Percentiles rank a stretch among this genome's conserved stretches.
These are phyloP conservation scores for Colletotrichum tofieldiae DNA, from an alignment of 2,329 filamentous ascomycete genomes.

Conservation along the genomic window DNA sequence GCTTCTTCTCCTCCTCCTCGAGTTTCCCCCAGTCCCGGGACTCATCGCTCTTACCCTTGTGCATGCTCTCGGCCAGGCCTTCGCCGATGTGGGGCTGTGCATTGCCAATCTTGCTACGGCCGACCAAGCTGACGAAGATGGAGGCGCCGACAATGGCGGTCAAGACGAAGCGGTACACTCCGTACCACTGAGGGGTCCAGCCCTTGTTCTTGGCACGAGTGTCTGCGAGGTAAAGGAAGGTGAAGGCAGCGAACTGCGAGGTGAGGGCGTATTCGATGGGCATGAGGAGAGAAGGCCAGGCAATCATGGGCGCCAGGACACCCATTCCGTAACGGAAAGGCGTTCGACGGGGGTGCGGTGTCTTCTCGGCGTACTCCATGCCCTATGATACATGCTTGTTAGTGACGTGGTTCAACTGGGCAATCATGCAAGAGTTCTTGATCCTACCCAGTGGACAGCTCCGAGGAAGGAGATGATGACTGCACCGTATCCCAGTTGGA, in stretches of 20 bases:
- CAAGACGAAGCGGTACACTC: constrained; percentile 90
- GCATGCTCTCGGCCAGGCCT: constrained; percentile 58
- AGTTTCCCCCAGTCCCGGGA: constrained; percentile 63
- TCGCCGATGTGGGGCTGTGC: constrained; percentile 53
- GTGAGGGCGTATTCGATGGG: constrained; percentile 89
- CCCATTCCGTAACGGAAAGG: constrained; percentile 89
- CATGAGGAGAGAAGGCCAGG: constrained; percentile 91
- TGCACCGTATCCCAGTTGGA: constrained; percentile 93
- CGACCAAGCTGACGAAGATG: constrained; percentile 86
- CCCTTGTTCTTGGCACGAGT: constrained; percentile 79
- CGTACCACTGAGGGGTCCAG: constrained; percentile 90
- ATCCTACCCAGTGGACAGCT: constrained; percentile 85
- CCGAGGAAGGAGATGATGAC: constrained; percentile 95
- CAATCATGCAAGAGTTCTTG: not conserved
- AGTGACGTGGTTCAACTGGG: not conserved
- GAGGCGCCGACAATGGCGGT: constrained; percentile 90
- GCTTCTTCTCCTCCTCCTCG: constrained; percentile 59
- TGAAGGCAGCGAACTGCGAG: constrained; percentile 88
- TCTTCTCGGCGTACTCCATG: constrained; percentile 84
- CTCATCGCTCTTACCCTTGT: constrained; percentile 54
- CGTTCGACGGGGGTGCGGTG: constrained; percentile 72
- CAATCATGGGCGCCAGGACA: constrained; percentile 82
- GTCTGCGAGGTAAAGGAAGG: constrained; percentile 88
- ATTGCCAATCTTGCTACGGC: constrained; percentile 80
- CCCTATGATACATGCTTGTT: constrained; percentile 60